phyloP scores from a whole-genome alignment of 164 flowering plant species.

The Akebia trifoliata region DNA sequence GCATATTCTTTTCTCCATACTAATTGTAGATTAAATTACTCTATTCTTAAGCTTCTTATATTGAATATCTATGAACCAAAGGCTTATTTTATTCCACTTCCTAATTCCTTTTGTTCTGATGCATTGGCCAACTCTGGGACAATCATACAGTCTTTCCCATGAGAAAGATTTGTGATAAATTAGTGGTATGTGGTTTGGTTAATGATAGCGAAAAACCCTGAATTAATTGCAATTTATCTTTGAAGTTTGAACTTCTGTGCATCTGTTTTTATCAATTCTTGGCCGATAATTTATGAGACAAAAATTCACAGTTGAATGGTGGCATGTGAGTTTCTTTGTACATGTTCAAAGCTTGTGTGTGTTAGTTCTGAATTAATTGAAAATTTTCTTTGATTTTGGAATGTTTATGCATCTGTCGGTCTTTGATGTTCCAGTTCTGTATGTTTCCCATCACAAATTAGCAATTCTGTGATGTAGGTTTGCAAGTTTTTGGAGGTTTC shows the following conservation, averaged over 20 bases:
- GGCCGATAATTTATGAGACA: background rate
- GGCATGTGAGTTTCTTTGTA: background rate
- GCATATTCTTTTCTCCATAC: background rate
- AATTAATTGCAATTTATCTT: background rate
- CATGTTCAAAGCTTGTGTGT: background rate
- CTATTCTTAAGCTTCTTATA: background rate
- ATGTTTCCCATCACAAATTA: background rate
- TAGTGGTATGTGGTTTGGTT: background rate
- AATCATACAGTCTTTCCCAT: background rate
- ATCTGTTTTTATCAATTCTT: background rate
- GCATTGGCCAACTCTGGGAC: no score
- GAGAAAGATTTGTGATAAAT: background rate
- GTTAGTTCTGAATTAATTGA: background rate
- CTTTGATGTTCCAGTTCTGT: background rate
- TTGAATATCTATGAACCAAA: background rate
- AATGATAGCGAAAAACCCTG: background rate
- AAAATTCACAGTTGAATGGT: background rate
- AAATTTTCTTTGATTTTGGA: background rate
- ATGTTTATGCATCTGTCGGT: background rate
- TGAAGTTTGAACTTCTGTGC: background rate
- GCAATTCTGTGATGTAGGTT: slow-evolving; percentile 45
- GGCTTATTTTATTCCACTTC: background rate
- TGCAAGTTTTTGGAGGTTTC: slow-evolving; percentile 98
- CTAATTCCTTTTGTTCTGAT: background rate
- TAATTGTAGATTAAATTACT: background rate